A percentile compares a stretch with the other conserved stretches of the same genome.
These are phyloP conservation scores for Phylloporus sp. DNA, from an alignment of 768 basidiomycete species.

Conservation along the genomic window DNA sequence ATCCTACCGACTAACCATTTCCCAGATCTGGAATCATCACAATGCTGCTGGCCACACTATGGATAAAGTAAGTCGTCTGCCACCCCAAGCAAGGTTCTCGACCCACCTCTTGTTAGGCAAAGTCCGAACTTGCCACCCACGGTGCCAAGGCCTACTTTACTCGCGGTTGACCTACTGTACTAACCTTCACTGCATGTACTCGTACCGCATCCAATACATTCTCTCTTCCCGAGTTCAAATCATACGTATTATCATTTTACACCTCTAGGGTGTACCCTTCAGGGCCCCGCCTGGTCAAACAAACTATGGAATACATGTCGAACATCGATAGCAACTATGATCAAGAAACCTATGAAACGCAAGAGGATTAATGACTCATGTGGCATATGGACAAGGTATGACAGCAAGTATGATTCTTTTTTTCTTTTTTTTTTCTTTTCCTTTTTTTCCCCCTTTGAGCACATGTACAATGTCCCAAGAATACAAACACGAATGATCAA, in stretches of 20 bases:
- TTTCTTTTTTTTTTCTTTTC: neutral
- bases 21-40: slow-evolving; percentile 73
- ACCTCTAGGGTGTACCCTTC: slow-evolving; percentile 1
- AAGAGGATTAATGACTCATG: slow-evolving; percentile 78
- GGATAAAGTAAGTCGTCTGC: slow-evolving; percentile 58
- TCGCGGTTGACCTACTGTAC: slow-evolving; percentile 50
- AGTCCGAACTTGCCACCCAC: slow-evolving; percentile 75
- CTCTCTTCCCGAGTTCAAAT: neutral
- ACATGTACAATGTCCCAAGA: slow-evolving; percentile 20
- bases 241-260: slow-evolving; percentile 16
- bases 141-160: slow-evolving; percentile 89
- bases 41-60: slow-evolving; percentile 83
- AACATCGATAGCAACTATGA: slow-evolving; percentile 1
- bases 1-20: slow-evolving; percentile 5
- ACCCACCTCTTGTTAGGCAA: slow-evolving; percentile 52
- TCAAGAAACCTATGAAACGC: slow-evolving; percentile 52
- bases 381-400: slow-evolving; percentile 19
- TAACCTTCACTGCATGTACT: slow-evolving; percentile 17
- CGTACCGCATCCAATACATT: slow-evolving; percentile 8
- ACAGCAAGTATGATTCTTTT: slow-evolving; percentile 28
- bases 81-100: neutral
- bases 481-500: neutral
- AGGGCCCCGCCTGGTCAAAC: neutral
- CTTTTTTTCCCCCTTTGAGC: slow-evolving; percentile 9
- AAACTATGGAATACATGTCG: slow-evolving; percentile 8